Evolutionary conservation across 179 eudicot species (phyloP), one percentile per base, ranked within the genome.

Genomic region (Carnegiea gigantea): DNA sequence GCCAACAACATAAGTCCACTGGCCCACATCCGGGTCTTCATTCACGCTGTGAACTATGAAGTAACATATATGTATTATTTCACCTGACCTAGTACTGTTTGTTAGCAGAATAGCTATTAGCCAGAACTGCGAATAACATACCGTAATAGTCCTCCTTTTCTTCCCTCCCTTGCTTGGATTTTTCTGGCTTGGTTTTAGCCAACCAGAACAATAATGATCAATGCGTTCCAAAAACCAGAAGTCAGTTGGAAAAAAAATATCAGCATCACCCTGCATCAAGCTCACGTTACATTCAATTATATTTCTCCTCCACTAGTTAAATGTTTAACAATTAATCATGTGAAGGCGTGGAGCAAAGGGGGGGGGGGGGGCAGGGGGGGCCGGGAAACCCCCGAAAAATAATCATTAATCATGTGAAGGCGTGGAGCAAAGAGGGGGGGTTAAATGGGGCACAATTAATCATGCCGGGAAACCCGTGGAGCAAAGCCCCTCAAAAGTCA

Each of bases 241-340:
- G 83, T 96, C 99, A 8, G 98, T 93, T 43, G 98, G 99, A 84
- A 96, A 96, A 87, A 96, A 96, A 79, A 96, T 94, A 88, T 96
- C 97, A 49, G 98, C 96, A 88, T 96, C 97, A 79, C 99, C 99
- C 98, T 96, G 89, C 85, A 85, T 28, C 7, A 76, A 54, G 46
- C 2, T 43, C 9, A 23, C 20, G 6, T n/a, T 74, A 11, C 7
- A 24, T 46, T 44, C 24, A 48, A 15, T n/a, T 24, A 46, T 53
- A 75, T 30, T 51, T 53, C 40, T 75, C 57, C 18, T 26, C 40
- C 44, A 75, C 33, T 24, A 5, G 36, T 14, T 75, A 75, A 49
- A 75, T 51, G 73, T 70, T 4, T 36, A 36, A 33, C 46, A 70
- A 18, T 26, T 70, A 26, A 18, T 17, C 73, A 70, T 36, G 46